These are phyloP conservation scores for Aspergillus hancockii DNA, from an alignment of 495 filamentous ascomycete genomes.

Conservation along the genomic window DNA sequence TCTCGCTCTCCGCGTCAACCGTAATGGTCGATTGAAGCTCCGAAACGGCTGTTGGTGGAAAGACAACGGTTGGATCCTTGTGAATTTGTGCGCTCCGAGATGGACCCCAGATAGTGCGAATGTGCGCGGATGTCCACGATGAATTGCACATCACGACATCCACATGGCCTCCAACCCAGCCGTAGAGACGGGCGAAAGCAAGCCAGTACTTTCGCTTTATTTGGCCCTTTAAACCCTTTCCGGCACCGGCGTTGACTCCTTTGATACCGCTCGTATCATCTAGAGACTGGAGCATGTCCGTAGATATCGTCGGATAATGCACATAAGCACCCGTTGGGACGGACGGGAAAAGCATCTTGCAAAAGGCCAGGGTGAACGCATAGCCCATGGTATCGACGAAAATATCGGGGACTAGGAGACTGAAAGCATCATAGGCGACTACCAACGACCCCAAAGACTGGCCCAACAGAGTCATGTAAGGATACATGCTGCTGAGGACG, in stretches of 20 bases:
- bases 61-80: constrained; percentile 64
- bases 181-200: constrained; percentile 78
- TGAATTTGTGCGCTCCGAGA: constrained; percentile 42
- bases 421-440: constrained; percentile 91
- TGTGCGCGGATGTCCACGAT: constrained; percentile 87
- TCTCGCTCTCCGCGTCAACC: constrained; percentile 65
- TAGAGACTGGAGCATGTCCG: constrained; percentile 91
- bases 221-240: constrained; percentile 63
- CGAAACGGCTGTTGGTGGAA: constrained; percentile 86
- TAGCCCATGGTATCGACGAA: constrained; percentile 99
- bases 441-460: constrained; percentile 86
- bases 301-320: constrained; percentile 97
- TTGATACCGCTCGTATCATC: constrained; percentile 64
- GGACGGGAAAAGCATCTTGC: constrained; percentile 75
- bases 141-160: constrained; percentile 98
- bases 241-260: constrained; percentile 81
- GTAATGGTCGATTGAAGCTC: constrained; percentile 74
- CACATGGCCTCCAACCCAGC: constrained; percentile 73
- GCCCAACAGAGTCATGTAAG: constrained; percentile 90
- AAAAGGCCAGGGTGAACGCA: constrained; percentile 81
- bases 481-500: constrained; percentile 80
- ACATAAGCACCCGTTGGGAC: constrained; percentile 93
- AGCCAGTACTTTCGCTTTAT: constrained; percentile 83
- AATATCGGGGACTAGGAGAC: constrained; percentile 84
- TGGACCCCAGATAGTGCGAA: constrained; percentile 75